phyloP scores from a whole-genome alignment of 2,329 filamentous ascomycete species.

The Fusarium lyarnte region DNA sequence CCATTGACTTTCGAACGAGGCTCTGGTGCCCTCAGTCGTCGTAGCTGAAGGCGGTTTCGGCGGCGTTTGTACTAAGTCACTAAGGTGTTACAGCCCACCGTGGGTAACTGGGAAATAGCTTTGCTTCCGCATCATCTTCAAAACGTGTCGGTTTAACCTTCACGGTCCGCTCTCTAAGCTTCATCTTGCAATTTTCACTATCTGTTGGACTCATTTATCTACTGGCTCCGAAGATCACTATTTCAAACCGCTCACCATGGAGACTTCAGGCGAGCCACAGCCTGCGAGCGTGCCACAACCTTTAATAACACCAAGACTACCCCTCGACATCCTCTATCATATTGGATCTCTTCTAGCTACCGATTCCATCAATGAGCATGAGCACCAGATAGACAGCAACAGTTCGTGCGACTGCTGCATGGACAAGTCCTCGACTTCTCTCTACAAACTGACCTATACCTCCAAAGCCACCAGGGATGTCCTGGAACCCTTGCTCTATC shows the following conservation, averaged over 20 bases:
- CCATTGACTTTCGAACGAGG: background rate
- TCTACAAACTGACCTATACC: constrained; percentile 18
- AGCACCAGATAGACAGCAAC: background rate
- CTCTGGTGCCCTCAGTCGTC: no score
- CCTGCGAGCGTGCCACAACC: background rate
- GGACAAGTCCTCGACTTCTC: background rate
- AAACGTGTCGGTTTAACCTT: background rate
- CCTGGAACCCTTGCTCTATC: constrained; percentile 31
- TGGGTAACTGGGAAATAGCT: background rate
- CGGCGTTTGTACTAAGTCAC: background rate
- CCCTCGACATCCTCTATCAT: constrained; percentile 26
- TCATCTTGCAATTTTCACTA: background rate
- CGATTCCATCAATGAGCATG: background rate
- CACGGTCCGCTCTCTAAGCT: background rate
- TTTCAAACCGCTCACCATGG: background rate
- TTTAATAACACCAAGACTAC: constrained; percentile 3
- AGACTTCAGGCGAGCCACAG: background rate
- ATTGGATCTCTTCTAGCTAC: background rate
- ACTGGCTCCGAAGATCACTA: no score
- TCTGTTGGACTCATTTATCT: background rate
- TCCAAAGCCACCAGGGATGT: constrained; percentile 22
- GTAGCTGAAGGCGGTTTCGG: background rate
- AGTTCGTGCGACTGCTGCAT: background rate
- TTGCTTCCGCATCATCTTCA: constrained; percentile 3
- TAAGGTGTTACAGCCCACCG: background rate